Base-by-base conservation (phyloP, 148 eudicot genomes). In the Rhododendron kiyosumense region DNA sequence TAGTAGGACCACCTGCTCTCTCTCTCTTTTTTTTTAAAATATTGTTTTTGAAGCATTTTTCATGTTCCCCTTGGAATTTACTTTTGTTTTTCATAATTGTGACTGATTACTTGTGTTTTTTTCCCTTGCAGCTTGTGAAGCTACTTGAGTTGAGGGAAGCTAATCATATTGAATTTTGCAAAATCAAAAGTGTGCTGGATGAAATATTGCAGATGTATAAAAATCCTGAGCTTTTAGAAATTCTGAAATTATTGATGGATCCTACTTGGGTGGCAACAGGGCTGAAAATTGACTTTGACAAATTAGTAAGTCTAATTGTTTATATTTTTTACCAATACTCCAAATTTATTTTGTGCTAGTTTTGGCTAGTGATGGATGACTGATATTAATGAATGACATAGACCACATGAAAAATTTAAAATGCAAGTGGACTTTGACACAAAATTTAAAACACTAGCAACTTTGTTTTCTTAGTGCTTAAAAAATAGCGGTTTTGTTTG, bases 251-350 rank as follows among this genome's bases (percentile, higher is more conserved):
- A 81, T 89, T 97, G 85, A 91, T 97, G 94, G 94, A 92, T 89
- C 99, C 99, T 89, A 94, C 99, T 74, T 93, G 94, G 90, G 96
- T 90, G 85, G 96, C 98, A 79, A 95, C 99, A 86, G 99, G 99
- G 86, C 85, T 97, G 90, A 95, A 93, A 88, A 88, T 95, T 73
- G 96, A 91, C 65, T 89, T 93, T 87, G 98, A 93, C 87, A 91
- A 89, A 49, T 86, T 97, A 85, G 99, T 95, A 90, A 93, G 98
- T 93, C 57, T 30, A 24, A 34, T 84, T 15, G 46, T 26, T 67
- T 30, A 13, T 78, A 1, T 79, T 22, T 34, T 61, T 82, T 59
- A 78, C 20, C 22, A 3, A 30, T n/a, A 52, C 43, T 51, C 45
- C 14, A 26, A 48, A 48, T 79, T 46, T 46, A 3, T 22, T 45